These are phyloP conservation scores for Bothriochloa decipiens DNA, from an alignment of 176 grass and related monocot genomes.

Conservation along the genomic window DNA sequence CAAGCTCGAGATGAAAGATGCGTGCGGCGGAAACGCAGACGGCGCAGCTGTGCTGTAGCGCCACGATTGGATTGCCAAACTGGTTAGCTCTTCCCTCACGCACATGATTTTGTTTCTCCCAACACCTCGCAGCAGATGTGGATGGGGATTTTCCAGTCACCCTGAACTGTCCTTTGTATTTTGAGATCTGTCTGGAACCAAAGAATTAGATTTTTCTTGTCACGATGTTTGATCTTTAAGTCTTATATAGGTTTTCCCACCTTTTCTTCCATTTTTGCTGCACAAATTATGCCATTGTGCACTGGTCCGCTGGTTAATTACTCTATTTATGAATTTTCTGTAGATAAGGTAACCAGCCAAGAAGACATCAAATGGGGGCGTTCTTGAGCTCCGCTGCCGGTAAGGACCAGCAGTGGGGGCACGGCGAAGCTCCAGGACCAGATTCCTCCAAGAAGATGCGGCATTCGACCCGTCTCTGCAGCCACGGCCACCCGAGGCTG, in stretches of 20 bases:
- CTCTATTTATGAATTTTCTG: neutral
- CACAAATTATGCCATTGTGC: neutral
- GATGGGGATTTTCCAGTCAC: neutral
- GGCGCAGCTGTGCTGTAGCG: neutral
- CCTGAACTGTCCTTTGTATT: neutral
- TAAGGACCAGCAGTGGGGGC: conserved; percentile 40
- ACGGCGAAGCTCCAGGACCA: conserved; percentile 11
- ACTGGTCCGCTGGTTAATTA: neutral
- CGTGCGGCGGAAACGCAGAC: no score
- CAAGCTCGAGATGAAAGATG: neutral
- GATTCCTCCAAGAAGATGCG: conserved; percentile 63
- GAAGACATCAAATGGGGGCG: conserved; percentile 53
- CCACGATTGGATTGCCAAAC: neutral
- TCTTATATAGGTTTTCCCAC: neutral
- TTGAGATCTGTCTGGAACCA: neutral
- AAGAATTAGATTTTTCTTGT: neutral
- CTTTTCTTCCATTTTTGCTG: neutral
- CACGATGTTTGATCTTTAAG: neutral
- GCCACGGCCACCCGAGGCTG: conserved; percentile 38
- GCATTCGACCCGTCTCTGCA: conserved; percentile 9
- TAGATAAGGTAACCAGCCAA: conserved; percentile 1
- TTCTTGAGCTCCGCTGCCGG: conserved; percentile 51
- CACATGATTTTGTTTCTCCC: neutral
- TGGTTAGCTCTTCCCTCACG: neutral
- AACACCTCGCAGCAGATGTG: no score